These are phyloP conservation scores for Pichia heedii DNA, from an alignment of 805 yeast species.

Conservation along the genomic window DNA sequence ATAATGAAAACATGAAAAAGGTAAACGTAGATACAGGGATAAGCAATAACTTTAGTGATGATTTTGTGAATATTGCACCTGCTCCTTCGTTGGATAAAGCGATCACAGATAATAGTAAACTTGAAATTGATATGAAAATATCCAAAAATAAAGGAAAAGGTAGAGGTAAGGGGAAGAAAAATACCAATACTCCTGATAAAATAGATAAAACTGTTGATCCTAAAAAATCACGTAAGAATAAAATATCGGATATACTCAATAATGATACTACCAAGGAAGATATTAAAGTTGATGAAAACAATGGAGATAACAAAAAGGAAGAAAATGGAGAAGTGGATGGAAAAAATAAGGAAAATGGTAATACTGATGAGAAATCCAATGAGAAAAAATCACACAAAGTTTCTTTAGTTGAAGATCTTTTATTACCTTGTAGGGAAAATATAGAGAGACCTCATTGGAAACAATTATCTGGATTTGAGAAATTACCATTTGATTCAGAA, in stretches of 20 bases:
- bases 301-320: background rate
- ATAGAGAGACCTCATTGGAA: slow-evolving; percentile 20
- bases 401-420: slow-evolving; percentile 25
- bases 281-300: background rate
- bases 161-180: background rate
- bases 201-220: background rate
- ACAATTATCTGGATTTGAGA: slow-evolving; percentile 15
- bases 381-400: slow-evolving; percentile 6
- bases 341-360: background rate
- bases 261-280: background rate
- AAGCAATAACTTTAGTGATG: background rate
- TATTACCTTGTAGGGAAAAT: slow-evolving; percentile 19
- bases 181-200: background rate
- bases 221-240: background rate
- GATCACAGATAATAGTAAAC: background rate
- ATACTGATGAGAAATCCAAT: background rate
- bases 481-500: slow-evolving; percentile 10
- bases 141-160: slow-evolving; percentile 1
- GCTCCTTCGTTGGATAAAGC: slow-evolving; percentile 1
- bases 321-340: background rate
- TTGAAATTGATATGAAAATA: background rate
- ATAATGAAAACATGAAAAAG: background rate
- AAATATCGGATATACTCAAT: background rate
- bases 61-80: slow-evolving; percentile 8
- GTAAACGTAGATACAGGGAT: background rate